Base-by-base conservation (phyloP, 1,284 basidiomycete species). In the Ustilago cynodontis region DNA sequence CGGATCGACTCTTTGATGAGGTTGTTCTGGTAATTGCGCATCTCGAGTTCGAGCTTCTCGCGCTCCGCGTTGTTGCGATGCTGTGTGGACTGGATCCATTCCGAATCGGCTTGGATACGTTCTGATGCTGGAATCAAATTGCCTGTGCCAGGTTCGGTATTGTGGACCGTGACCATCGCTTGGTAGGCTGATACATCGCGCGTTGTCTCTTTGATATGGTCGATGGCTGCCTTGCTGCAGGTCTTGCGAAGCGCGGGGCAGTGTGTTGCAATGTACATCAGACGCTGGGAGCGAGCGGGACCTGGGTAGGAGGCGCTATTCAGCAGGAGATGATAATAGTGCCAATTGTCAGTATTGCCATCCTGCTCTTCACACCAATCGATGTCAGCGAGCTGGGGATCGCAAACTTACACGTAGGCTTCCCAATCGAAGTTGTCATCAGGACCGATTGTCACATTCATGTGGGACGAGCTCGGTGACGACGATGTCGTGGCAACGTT, bases 1-100 rank as follows among this genome's bases (percentile, higher is more conserved):
- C 94, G 89, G 79, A 94, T 94, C 88, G 93, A 94, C 88, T 96
- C 94, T 86, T 94, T 95, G 88, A 95, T 94, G 90, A 94, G 91
- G 84, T 94, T 95, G 81, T 92, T 93, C 69, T 91, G 89, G 82
- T 95, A 95, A 16, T 92, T 92, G 89, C 94, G 94, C 83, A 96
- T 88, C 86, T 95, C 94, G 11, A 93, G 91, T 86, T 94, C 93
- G 57, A 95, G 88, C 86, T 92, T 93, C 29, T 90, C 90, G 63
- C 88, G 88, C 81, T 94, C 92, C 5, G 88, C 88, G 64, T 88
- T 87, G 79, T 93, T 93, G 80, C 89, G 90, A 63, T 88, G 87
- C 53, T 87, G 87, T 20, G 88, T 89, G 66, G 90, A 88, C 33
- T 93, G 91, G 10, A 90, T 84, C 94, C 93, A 95, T 16, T 86